These are phyloP conservation scores for Arctium lappa DNA, from an alignment of 129 eudicot species.

Conservation along the genomic window DNA sequence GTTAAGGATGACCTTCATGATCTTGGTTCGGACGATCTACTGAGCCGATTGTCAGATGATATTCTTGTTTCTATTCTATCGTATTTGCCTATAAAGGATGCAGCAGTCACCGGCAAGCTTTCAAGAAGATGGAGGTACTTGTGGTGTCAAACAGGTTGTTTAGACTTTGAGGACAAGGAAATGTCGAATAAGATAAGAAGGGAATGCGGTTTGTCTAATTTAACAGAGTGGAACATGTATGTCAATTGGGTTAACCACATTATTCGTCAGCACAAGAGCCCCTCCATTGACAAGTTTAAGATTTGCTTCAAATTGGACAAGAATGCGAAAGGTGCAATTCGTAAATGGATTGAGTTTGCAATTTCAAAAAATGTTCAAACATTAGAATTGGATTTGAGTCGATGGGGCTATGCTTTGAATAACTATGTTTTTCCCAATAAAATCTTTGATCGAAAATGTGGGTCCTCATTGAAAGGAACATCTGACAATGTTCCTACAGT, in stretches of 20 bases:
- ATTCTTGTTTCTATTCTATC: conserved; percentile 38
- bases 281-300: conserved; percentile 19
- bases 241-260: conserved; percentile 40
- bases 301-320: conserved; percentile 30
- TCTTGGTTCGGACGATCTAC: background rate
- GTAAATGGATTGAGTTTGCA: conserved; percentile 44
- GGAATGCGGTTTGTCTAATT: no score
- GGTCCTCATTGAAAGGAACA: background rate
- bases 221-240: conserved; percentile 13
- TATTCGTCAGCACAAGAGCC: conserved; percentile 18
- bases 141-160: conserved; percentile 21
- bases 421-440: conserved; percentile 22
- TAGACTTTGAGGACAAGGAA: conserved; percentile 34
- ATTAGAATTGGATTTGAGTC: conserved; percentile 38
- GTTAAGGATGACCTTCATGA: background rate
- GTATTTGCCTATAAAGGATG: conserved; percentile 35
- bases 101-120: conserved; percentile 30
- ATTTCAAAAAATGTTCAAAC: conserved; percentile 25
- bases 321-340: conserved; percentile 9
- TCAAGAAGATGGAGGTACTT: conserved; percentile 33
- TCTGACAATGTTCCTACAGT: background rate
- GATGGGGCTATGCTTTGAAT: background rate
- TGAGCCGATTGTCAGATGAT: conserved; percentile 26
- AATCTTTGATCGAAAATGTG: conserved; percentile 1
- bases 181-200: background rate